These are phyloP conservation scores for Tolypocladium tropicale DNA, from an alignment of 2,329 filamentous ascomycete species.

Conservation along the genomic window DNA sequence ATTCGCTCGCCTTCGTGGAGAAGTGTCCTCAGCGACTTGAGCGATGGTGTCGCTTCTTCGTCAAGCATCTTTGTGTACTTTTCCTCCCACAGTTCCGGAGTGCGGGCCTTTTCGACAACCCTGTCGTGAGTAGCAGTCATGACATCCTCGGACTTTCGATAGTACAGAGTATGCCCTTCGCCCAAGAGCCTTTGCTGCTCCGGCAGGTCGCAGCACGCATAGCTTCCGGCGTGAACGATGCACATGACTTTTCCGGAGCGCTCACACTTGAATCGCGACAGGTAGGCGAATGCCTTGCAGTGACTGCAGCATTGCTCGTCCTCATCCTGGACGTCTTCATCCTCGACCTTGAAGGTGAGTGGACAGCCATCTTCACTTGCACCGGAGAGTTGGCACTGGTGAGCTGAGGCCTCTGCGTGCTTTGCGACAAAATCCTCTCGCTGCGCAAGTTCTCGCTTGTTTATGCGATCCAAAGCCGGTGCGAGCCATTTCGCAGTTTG, in stretches of 20 bases:
- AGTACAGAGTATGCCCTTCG: slow-evolving; percentile 62
- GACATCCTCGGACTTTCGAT: slow-evolving; percentile 64
- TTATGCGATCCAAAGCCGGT: slow-evolving; percentile 72
- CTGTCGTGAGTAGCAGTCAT: slow-evolving; percentile 60
- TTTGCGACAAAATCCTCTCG: slow-evolving; percentile 58
- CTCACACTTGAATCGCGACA: slow-evolving; percentile 81
- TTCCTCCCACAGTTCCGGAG: slow-evolving; percentile 81
- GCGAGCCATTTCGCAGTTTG: slow-evolving; percentile 92
- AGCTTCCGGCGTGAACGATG: slow-evolving; percentile 67
- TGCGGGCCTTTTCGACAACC: slow-evolving; percentile 73
- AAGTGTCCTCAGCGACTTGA: slow-evolving; percentile 76
- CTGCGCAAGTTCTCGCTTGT: slow-evolving; percentile 59
- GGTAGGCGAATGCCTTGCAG: slow-evolving; percentile 86
- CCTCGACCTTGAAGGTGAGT: slow-evolving; percentile 53
- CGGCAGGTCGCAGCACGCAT: slow-evolving; percentile 66
- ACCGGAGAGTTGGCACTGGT: slow-evolving; percentile 37
- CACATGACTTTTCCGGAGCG: slow-evolving; percentile 76
- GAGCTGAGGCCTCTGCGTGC: slow-evolving; percentile 45
- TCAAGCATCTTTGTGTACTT: slow-evolving; percentile 80
- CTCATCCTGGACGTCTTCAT: slow-evolving; percentile 74
- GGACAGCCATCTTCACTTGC: slow-evolving; percentile 43
- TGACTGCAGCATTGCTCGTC: slow-evolving; percentile 88
- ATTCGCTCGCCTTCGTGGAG: slow-evolving; percentile 94
- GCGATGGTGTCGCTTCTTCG: slow-evolving; percentile 71
- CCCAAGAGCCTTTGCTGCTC: slow-evolving; percentile 59